Conservation (phyloP, 306 rosid genomes). For the Glycyrrhiza uralensis region DNA sequence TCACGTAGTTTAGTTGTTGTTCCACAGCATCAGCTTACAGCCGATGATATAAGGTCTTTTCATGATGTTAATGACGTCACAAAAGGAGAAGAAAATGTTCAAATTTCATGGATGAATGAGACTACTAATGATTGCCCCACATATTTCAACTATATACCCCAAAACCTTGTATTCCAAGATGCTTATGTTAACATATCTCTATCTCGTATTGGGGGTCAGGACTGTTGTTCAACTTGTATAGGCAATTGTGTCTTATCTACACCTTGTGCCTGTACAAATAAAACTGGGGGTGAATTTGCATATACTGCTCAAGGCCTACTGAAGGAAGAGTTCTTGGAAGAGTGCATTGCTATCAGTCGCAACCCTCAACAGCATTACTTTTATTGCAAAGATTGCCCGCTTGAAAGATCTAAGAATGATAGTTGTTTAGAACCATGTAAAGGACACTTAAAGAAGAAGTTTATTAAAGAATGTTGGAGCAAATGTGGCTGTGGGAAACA, state of each 20-base stretch:
- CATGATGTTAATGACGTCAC: slow-evolving; percentile 61
- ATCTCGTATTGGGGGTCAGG: slow-evolving; percentile 51
- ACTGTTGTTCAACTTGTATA: slow-evolving; percentile 70
- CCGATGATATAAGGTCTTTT: slow-evolving; percentile 53
- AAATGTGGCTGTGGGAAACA: slow-evolving; percentile 84
- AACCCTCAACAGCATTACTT: slow-evolving; percentile 46
- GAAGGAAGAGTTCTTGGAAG: slow-evolving; percentile 64
- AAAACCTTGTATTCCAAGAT: slow-evolving; percentile 55
- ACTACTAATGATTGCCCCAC: slow-evolving; percentile 48
- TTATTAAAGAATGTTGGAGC: slow-evolving; percentile 93
- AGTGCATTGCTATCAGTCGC: slow-evolving; percentile 53
- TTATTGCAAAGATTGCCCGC: slow-evolving; percentile 78
- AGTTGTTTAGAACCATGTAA: slow-evolving; percentile 76
- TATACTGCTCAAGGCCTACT: slow-evolving; percentile 59
- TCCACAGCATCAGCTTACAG: slow-evolving; percentile 43
- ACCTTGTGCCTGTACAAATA: slow-evolving; percentile 68
- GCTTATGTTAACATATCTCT: slow-evolving; percentile 61
- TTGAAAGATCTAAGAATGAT: slow-evolving; percentile 66
- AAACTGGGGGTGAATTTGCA: slow-evolving; percentile 61
- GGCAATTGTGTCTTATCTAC: slow-evolving; percentile 62
- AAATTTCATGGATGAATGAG: slow-evolving; percentile 70
- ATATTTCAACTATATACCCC: slow-evolving; percentile 63
- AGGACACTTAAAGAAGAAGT: slow-evolving; percentile 78
- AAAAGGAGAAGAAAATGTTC: slow-evolving; percentile 78
- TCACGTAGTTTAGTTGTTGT: slow-evolving; percentile 48